phyloP scores from a whole-genome alignment of 345 rosid genomes.

The Dimocarpus longan region DNA sequence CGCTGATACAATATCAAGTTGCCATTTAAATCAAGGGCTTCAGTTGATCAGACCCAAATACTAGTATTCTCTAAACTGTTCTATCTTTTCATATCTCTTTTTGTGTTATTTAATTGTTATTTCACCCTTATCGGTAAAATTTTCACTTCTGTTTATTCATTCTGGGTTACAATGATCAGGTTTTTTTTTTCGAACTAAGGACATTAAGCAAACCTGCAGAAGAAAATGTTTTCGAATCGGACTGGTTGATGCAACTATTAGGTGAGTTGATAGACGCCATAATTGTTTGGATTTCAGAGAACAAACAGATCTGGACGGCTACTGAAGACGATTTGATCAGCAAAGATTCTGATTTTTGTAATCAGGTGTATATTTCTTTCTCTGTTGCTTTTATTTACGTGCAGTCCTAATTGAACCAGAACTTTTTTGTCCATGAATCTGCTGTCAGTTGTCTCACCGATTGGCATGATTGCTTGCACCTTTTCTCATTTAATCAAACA shows the following conservation, averaged over 20 bases:
- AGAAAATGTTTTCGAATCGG: slow-evolving; percentile 39
- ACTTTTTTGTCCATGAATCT: background rate
- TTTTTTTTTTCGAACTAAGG: slow-evolving; percentile 55
- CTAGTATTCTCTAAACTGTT: too few species aligned
- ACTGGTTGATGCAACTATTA: slow-evolving; percentile 53
- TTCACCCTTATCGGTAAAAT: background rate
- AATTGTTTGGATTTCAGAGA: slow-evolving; percentile 44
- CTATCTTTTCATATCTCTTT: background rate
- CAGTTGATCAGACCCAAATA: background rate
- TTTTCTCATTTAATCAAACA: background rate
- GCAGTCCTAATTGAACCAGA: background rate
- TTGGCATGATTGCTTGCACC: background rate
- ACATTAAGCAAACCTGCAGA: slow-evolving; percentile 43
- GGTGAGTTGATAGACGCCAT: slow-evolving; percentile 50
- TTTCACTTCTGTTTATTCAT: background rate
- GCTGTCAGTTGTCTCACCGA: background rate
- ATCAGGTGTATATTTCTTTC: slow-evolving; percentile 32
- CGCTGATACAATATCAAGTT: background rate
- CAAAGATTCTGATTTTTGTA: slow-evolving; percentile 22
- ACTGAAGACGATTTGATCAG: slow-evolving; percentile 19
- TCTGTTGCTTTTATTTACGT: background rate
- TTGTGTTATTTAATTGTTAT: background rate
- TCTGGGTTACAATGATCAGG: slow-evolving; percentile 39
- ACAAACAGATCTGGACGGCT: slow-evolving; percentile 35
- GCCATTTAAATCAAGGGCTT: background rate